Evolutionary conservation across 1,139 yeast genomes (phyloP), one percentile per base, ranked within the genome.

Genomic region (Yamadazyma blattariae): DNA sequence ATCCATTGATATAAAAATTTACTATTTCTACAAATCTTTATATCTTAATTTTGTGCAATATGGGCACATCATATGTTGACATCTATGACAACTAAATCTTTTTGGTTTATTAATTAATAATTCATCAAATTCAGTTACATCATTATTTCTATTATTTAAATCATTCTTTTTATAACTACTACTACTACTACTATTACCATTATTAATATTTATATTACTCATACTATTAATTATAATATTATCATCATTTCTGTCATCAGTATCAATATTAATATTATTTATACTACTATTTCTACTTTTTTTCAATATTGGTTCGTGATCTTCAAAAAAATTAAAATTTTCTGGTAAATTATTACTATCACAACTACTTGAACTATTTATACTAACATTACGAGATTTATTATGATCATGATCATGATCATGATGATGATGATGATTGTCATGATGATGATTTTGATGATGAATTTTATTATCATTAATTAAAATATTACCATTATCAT

Each of bases 41-140:
- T 66, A 50, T 19, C 78, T 56, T 22, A 69, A 59, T 43, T 72
- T 72, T 22, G 65, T 61, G 44, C 77, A 72, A 48, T 72, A 72
- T 1, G 78, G 78, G 40, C 78, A 72, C 77, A 72, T 72, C 76
- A 72, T 70, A 47, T 72, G 78, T 37, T 57, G 53, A 46, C 78
- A 72, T 14, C 77, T 57, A 34, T 59, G 67, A 42, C 78, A 72
- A 30, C 66, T 68, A 44, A 64, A 71, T 30, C 78, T 48, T 21
- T 43, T 45, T 1, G 51, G 39, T 17, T 32, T 18, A 27, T 36
- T 25, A 7, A 38, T 29, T 23, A 38, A 19, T 8, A 30, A 29
- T 18, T 31, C 34, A 14, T 30, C 33, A 9, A 30, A 7, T 24
- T 25, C 32, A 4, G 6, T 4, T 22, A 4, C 11, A 9, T 22